A percentile compares a stretch with the other conserved stretches of the same genome.
phyloP scores from a whole-genome alignment of 768 basidiomycete species.

The Pleurotus ostreatus region DNA sequence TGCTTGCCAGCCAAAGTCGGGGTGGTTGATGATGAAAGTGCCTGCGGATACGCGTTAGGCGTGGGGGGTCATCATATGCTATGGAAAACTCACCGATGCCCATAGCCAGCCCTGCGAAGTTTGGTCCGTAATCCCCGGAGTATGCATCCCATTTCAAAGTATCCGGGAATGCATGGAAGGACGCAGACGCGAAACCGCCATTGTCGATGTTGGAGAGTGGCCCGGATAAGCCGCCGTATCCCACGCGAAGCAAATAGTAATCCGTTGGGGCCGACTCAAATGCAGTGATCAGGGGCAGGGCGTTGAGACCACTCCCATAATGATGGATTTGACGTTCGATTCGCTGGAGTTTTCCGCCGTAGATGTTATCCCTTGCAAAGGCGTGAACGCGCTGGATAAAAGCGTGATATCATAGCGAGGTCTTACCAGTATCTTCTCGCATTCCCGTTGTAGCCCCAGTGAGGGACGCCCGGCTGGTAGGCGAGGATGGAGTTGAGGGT shows the following conservation, averaged over 20 bases:
- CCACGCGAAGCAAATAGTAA: conserved; percentile 47
- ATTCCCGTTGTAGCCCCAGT: conserved; percentile 61
- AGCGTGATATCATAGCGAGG: neutral
- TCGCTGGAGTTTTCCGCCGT: conserved; percentile 49
- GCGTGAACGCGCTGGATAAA: conserved; percentile 2
- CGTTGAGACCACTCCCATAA: conserved; percentile 54
- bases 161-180: conserved; percentile 56
- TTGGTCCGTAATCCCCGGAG: conserved; percentile 58
- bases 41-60: neutral
- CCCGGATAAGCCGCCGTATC: conserved; percentile 48
- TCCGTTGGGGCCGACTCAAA: conserved; percentile 45
- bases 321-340: conserved; percentile 58
- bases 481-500: conserved; percentile 53
- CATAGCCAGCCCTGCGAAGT: conserved; percentile 52
- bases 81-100: conserved; percentile 41
- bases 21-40: conserved; percentile 45
- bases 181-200: conserved; percentile 54
- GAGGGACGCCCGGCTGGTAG: conserved; percentile 53
- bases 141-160: conserved; percentile 56
- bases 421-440: conserved; percentile 52
- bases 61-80: no score
- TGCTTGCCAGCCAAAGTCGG: conserved; percentile 59
- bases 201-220: conserved; percentile 54
- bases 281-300: conserved; percentile 47
- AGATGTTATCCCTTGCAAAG: conserved; percentile 46